A percentile compares a stretch with the other conserved stretches of the same genome.
Conservation (phyloP, 2,329 filamentous ascomycete genomes). For the Alternaria atra region DNA sequence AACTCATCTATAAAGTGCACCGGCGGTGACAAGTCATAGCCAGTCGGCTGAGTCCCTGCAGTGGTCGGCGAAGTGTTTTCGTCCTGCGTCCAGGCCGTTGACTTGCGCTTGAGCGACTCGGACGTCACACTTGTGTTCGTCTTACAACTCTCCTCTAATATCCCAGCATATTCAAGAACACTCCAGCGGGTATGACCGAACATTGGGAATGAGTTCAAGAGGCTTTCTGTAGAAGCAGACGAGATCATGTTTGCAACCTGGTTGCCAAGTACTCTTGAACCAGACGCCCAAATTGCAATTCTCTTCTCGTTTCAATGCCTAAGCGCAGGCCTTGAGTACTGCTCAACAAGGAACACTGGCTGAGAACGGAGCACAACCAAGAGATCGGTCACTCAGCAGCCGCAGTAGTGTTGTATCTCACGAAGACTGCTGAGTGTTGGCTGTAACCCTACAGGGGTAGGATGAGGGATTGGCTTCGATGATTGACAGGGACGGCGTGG, state of each 20-base stretch:
- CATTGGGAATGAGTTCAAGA: conserved; percentile 41
- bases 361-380: conserved; percentile 34
- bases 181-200: conserved; percentile 47
- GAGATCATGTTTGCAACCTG: conserved; percentile 24
- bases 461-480: conserved; percentile 1
- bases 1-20: conserved; percentile 33
- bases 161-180: conserved; percentile 44
- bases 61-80: conserved; percentile 26
- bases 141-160: conserved; percentile 24
- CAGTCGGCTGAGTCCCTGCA: conserved; percentile 23
- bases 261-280: conserved; percentile 25
- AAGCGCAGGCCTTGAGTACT: conserved; percentile 14
- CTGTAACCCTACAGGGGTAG: conserved; percentile 32
- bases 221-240: conserved; percentile 29
- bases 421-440: conserved; percentile 24
- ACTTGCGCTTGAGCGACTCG: conserved; percentile 31
- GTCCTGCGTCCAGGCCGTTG: conserved; percentile 28
- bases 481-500: not conserved
- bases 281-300: conserved; percentile 13
- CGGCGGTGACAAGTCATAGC: conserved; percentile 16
- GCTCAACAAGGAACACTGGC: conserved; percentile 13
- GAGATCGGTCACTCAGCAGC: conserved; percentile 31
- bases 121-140: conserved; percentile 28
- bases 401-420: conserved; percentile 33
- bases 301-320: conserved; percentile 2